phyloP scores from a whole-genome alignment of 495 filamentous ascomycete genomes.

The Neurospora sp. region DNA sequence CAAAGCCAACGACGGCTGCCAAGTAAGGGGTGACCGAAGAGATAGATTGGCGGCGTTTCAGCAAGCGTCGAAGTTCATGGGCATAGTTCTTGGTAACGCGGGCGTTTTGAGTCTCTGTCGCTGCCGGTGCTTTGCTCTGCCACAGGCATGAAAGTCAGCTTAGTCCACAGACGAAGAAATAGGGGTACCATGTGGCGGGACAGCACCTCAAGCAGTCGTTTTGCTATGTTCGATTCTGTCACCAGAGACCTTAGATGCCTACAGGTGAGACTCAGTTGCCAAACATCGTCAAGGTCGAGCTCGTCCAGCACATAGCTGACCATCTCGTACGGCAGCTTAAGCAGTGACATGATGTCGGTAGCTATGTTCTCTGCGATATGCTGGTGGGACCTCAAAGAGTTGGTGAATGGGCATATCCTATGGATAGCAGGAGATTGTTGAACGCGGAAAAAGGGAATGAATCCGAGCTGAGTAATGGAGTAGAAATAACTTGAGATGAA shows the following conservation, averaged over 20 bases:
- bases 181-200: background rate
- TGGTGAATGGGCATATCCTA: background rate
- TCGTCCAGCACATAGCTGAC: slow-evolving; percentile 48
- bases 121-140: slow-evolving; percentile 47
- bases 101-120: slow-evolving; percentile 49
- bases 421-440: background rate
- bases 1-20: slow-evolving; percentile 48
- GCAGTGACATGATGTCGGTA: slow-evolving; percentile 14
- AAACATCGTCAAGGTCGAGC: slow-evolving; percentile 42
- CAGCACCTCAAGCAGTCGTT: slow-evolving; percentile 47
- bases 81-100: slow-evolving; percentile 38
- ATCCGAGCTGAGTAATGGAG: background rate
- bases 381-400: background rate
- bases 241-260: slow-evolving; percentile 43
- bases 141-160: slow-evolving; percentile 9
- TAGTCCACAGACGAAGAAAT: background rate
- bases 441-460: background rate
- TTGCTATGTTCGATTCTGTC: slow-evolving; percentile 52
- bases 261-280: slow-evolving; percentile 41
- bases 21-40: slow-evolving; percentile 53
- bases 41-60: slow-evolving; percentile 52
- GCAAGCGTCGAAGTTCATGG: slow-evolving; percentile 46
- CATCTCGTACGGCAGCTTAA: slow-evolving; percentile 51
- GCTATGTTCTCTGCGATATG: background rate
- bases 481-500: background rate